Evolutionary conservation across 2,329 filamentous ascomycete species (phyloP), one percentile per base, ranked within the genome.

Genomic region (Apiospora pterosperma): DNA sequence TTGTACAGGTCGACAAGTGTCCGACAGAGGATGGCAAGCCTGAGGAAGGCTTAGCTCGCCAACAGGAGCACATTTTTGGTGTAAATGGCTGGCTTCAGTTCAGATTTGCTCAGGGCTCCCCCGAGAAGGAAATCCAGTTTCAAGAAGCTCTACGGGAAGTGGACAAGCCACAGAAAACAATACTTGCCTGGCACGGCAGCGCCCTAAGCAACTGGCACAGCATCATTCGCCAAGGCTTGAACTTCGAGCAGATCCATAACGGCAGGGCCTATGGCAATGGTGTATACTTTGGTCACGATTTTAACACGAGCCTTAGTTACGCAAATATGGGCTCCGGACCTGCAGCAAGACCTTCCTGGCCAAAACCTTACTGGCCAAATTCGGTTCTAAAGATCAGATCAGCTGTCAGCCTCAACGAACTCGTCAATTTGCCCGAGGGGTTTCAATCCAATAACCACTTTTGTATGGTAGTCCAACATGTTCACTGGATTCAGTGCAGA

Each of bases 101-200:
- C 71, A 86, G 92, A 34, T 93, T 97, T 70, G 90, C 91, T 0
- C 95, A 97, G 80, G 94, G 93, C 10, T 90, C 92, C 0, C 93
- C 93, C 0, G 92, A 97, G 72, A 96, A 94, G 72, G 94, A 97
- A 74, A 82, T 89, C 38, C 83, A 87, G 2, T 97, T 97, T 73
- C 79, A 88, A 7, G 76, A 86, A 25, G 87, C 89, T 16, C 81
- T 96, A 3, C 79, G 81, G 41, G 72, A 78, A 5, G 81, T 82
- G 4, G 66, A 73, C 1, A 67, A 64, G n/a, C 65, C 42, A 69
- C 81, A 58, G 68, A 76, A 65, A 0, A 95, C 92, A 0, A 76
- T 97, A 1, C 93, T 97, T 71, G 92, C 92, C 0, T 97, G 91
- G 89, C 94, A 97, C 75, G 94, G 93, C 6, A 96, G 92, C 71